Percentiles rank a stretch among this genome's conserved stretches.
Conservation (phyloP, 768 basidiomycete genomes). For the Leucosporidium scottii region DNA sequence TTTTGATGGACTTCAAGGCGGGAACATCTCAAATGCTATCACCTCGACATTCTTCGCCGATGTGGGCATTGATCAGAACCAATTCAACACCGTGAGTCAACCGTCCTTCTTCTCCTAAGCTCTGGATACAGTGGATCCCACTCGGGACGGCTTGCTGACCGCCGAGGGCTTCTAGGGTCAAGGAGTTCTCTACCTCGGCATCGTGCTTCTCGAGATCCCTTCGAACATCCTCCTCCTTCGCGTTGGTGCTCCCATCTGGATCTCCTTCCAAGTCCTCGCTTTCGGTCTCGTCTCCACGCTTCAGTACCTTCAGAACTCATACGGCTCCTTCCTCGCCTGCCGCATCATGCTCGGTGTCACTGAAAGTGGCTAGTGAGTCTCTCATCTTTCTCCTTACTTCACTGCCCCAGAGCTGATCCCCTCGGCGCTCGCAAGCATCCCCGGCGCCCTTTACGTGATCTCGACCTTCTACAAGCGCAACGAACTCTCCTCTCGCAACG, state of each 20-base stretch:
- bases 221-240: conserved; percentile 34
- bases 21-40: conserved; percentile 39
- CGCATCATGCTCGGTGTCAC: conserved; percentile 33
- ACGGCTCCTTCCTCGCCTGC: conserved; percentile 35
- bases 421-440: conserved; percentile 34
- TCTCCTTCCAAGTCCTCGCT: conserved; percentile 36
- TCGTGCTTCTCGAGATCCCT: conserved; percentile 40
- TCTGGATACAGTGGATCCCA: too few relatives aligned
- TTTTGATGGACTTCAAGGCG: conserved; percentile 36
- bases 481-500: conserved; percentile 35
- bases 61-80: conserved; percentile 32
- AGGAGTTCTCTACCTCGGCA: conserved; percentile 38
- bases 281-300: conserved; percentile 38
- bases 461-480: conserved; percentile 37
- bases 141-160: background rate
- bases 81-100: conserved; percentile 35
- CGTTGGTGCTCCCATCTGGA: conserved; percentile 36
- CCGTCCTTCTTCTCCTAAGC: too few relatives aligned
- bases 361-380: background rate
- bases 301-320: conserved; percentile 36
- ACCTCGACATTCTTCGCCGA: conserved; percentile 32
- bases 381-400: too few relatives aligned
- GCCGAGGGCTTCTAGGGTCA: conserved; percentile 29
- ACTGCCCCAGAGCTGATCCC: conserved; percentile 26
- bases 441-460: conserved; percentile 35